phyloP scores from a whole-genome alignment of 768 basidiomycete species.

The Boletus rubescentipes region DNA sequence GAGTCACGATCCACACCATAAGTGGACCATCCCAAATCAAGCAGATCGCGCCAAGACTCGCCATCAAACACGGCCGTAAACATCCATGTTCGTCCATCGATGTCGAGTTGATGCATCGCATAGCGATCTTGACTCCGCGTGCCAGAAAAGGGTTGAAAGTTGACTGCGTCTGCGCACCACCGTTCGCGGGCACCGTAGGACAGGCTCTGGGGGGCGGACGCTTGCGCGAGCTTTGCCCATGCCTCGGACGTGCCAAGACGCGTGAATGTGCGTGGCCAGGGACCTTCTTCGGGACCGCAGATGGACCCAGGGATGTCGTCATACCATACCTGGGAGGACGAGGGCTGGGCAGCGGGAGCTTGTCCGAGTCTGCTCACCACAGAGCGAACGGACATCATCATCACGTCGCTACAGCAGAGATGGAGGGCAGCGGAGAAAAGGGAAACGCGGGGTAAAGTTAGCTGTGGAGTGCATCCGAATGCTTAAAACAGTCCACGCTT shows the following conservation, averaged over 20 bases:
- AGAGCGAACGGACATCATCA: slow-evolving; percentile 20
- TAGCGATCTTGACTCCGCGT: slow-evolving; percentile 64
- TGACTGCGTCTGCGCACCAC: slow-evolving; percentile 56
- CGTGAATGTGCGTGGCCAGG: slow-evolving; percentile 62
- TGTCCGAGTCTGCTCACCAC: slow-evolving; percentile 7
- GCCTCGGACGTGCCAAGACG: slow-evolving; percentile 50
- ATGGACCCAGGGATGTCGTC: slow-evolving; percentile 64
- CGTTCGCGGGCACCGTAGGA: slow-evolving; percentile 37
- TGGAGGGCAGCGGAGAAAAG: background rate
- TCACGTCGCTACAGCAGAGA: slow-evolving; percentile 6
- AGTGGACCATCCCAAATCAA: background rate
- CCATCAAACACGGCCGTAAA: slow-evolving; percentile 73
- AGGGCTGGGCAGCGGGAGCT: slow-evolving; percentile 13
- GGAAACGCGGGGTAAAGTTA: slow-evolving; percentile 4
- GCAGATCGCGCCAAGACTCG: slow-evolving; percentile 28
- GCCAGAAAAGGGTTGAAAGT: slow-evolving; percentile 61
- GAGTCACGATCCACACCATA: no score
- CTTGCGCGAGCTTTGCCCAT: slow-evolving; percentile 48
- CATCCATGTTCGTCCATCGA: slow-evolving; percentile 58
- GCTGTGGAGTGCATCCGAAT: slow-evolving; percentile 1
- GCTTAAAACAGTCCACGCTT: slow-evolving; percentile 33
- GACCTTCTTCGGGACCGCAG: slow-evolving; percentile 62
- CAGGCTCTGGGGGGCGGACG: slow-evolving; percentile 52
- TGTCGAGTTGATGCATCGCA: slow-evolving; percentile 53
- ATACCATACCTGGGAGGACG: slow-evolving; percentile 45